Base-by-base conservation (phyloP, 148 eudicot genomes). In the Talinum fruticosum region DNA sequence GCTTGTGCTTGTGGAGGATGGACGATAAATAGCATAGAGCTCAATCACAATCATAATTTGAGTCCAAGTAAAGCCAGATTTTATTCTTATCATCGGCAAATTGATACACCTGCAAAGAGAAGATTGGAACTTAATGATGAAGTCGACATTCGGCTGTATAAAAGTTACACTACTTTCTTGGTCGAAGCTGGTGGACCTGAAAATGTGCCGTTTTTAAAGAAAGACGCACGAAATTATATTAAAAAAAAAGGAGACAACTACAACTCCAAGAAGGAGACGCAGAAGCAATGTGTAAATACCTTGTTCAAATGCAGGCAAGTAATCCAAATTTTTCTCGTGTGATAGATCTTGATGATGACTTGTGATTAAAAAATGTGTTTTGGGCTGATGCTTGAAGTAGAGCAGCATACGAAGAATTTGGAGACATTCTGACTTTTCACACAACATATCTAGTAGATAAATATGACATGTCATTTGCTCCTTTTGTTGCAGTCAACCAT, bases 401-500 rank as follows among this genome's bases (percentile, higher is more conserved):
- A 7, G 38, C 36, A 5, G 62, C 38, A 13, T 72, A 51, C 15
- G 49, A 72, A 30, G 62, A 47, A 5, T 72, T 49, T 72, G 12
- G 33, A 26, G 75, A 72, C 7, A 37, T 8, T 51, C 24, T 28
- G 53, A 59, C 37, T 28, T 73, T 73, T 49, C 64, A 73, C 29
- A 49, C 75, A 12, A 51, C 75, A 14, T 73, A 73, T 51, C 41
- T 73, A 5, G 54, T 47, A 4, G 47, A 53, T 14, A 72, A 4
- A 38, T 73, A 49, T 53, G 62, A 73, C 21, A 51, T 49, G 75
- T 3, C 75, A 30, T 51, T 73, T 32, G 62, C 75, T 73, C 75
- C 65, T 73, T 73, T 73, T 32, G 24, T 51, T 28, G 64, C 64
- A 4, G 54, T 73, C 12, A 73, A 53, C 14, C 65, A 73, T 7